A percentile compares a stretch with the other conserved stretches of the same genome.
Evolutionary conservation across 140 eudicot genomes (phyloP).

Genomic region (Stevia rebaudiana): DNA sequence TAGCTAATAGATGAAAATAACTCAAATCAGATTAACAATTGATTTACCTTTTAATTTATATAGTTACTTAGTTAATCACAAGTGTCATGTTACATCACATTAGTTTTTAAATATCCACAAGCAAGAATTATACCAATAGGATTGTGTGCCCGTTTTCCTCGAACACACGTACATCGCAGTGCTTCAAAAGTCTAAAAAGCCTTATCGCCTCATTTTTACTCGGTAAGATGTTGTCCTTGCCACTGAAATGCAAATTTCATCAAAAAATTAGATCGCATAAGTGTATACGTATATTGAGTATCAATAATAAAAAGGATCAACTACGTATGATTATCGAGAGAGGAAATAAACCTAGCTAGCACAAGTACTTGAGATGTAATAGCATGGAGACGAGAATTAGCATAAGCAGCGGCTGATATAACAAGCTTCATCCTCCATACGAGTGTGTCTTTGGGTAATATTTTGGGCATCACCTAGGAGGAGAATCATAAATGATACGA

Average conservation of each 20-base stretch:
- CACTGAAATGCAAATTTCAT: constrained; percentile 41
- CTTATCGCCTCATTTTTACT: constrained; percentile 72
- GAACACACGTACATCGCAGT: constrained; percentile 52
- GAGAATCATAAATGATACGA: not conserved
- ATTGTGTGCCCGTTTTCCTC: constrained; percentile 72
- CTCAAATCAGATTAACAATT: too few relatives aligned
- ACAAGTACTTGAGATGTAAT: constrained; percentile 78
- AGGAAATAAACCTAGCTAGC: constrained; percentile 63
- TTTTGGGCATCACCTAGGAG: constrained; percentile 45
- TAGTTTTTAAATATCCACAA: too few relatives aligned
- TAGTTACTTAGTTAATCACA: too few relatives aligned
- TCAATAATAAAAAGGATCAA: not conserved
- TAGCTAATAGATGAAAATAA: too few relatives aligned
- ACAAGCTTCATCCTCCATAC: constrained; percentile 76
- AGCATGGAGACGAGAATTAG: constrained; percentile 88
- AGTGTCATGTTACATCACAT: too few relatives aligned
- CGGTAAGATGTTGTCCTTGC: constrained; percentile 69
- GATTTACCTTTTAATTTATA: too few relatives aligned
- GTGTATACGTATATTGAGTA: too few relatives aligned
- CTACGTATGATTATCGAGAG: not conserved
- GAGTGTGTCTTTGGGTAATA: constrained; percentile 71
- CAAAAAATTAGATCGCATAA: not conserved
- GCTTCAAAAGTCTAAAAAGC: constrained; percentile 43
- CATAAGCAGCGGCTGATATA: constrained; percentile 62
- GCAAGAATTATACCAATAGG: constrained; percentile 47